A percentile compares a stretch with the other conserved stretches of the same genome.
phyloP scores from a whole-genome alignment of 805 yeast genomes.

The Spathaspora hagerdaliae region DNA sequence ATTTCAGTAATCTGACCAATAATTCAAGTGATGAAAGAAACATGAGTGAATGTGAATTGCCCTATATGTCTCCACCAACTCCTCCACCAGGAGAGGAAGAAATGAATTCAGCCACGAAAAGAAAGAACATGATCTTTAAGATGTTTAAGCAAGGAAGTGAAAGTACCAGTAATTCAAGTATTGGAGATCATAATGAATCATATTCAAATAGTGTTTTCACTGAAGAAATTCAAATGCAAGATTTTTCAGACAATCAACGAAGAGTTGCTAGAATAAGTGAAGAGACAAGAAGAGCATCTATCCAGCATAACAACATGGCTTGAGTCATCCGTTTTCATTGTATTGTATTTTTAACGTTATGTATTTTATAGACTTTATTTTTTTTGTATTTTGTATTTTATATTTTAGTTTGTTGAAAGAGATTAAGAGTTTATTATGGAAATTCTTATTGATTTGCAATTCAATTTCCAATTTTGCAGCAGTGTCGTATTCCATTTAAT shows the following conservation, averaged over 20 bases:
- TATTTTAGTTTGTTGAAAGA: too few species aligned
- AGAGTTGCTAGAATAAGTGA: constrained; percentile 19
- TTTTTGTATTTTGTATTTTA: too few species aligned
- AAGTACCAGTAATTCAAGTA: neutral
- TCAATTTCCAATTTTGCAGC: neutral
- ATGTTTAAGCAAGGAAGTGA: constrained; percentile 3
- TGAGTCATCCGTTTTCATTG: constrained; percentile 1
- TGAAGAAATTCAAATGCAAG: constrained; percentile 50
- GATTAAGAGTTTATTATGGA: too few species aligned
- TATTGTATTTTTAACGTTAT: neutral
- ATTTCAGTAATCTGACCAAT: neutral
- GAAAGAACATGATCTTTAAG: constrained; percentile 3
- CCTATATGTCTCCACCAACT: constrained; percentile 1
- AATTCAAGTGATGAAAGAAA: neutral
- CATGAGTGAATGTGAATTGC: neutral
- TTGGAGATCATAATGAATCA: neutral
- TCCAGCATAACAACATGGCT: neutral
- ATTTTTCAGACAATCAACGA: constrained; percentile 22
- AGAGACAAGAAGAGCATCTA: constrained; percentile 9
- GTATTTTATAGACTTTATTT: neutral
- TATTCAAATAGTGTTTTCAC: constrained; percentile 23
- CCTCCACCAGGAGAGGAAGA: constrained; percentile 4
- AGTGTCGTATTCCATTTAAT: neutral
- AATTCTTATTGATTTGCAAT: neutral
- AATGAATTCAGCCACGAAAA: neutral